Percentiles rank a stretch among this genome's conserved stretches.
Conservation (phyloP, 1,139 yeast species). For the Yamadazyma sp. region DNA sequence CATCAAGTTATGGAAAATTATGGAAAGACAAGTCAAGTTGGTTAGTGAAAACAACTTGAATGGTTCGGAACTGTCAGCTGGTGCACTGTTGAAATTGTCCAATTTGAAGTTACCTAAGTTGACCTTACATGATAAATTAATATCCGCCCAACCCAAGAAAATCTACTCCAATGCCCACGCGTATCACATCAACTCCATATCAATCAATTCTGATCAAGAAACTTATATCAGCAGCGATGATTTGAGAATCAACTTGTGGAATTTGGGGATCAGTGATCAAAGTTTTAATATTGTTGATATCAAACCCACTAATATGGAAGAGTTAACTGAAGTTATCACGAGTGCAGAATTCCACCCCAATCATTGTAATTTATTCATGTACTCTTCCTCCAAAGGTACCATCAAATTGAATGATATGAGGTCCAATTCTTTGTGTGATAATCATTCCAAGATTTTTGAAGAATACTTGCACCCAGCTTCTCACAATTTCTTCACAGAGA, state of each 20-base stretch:
- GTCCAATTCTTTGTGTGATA: constrained; percentile 89
- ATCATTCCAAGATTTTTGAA: constrained; percentile 85
- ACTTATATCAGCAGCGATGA: constrained; percentile 94
- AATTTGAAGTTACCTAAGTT: constrained; percentile 78
- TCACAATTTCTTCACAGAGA: constrained; percentile 96
- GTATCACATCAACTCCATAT: constrained; percentile 94
- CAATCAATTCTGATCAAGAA: constrained; percentile 94
- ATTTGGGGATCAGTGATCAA: constrained; percentile 90
- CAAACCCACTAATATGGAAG: constrained; percentile 98
- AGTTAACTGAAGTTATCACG: constrained; percentile 97
- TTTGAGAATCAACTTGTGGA: constrained; percentile 94
- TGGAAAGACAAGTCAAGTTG: constrained; percentile 87
- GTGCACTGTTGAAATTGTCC: constrained; percentile 20
- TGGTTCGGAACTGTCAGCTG: constrained; percentile 33
- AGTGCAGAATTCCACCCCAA: constrained; percentile 95
- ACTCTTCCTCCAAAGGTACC: constrained; percentile 95
- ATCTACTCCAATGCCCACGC: constrained; percentile 97
- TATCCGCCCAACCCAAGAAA: constrained; percentile 91
- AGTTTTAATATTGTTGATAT: constrained; percentile 96
- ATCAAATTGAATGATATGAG: constrained; percentile 97
- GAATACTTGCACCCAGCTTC: constrained; percentile 91
- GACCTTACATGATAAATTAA: constrained; percentile 89
- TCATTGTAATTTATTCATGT: constrained; percentile 92
- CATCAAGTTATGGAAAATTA: constrained; percentile 93
- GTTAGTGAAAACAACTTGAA: constrained; percentile 87